These are phyloP conservation scores for Russula earlei DNA, from an alignment of 768 basidiomycete genomes.

Conservation along the genomic window DNA sequence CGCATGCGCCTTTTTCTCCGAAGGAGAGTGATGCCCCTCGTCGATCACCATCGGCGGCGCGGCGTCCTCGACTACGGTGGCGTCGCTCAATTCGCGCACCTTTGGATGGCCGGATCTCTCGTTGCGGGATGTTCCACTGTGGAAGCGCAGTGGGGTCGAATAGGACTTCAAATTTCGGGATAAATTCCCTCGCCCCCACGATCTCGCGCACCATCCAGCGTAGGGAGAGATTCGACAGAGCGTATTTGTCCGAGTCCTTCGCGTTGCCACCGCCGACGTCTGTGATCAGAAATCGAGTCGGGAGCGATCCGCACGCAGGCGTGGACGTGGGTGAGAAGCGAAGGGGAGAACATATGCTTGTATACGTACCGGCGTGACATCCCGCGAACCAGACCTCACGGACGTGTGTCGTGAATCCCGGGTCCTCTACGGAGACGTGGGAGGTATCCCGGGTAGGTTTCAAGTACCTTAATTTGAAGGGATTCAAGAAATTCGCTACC, in stretches of 20 bases:
- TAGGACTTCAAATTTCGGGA: not conserved
- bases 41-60: no score
- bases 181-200: not conserved
- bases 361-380: slow-evolving; percentile 3
- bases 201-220: slow-evolving; percentile 18
- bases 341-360: not conserved
- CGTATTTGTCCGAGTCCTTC: not conserved
- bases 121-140: not conserved
- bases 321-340: not conserved
- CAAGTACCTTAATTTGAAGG: not conserved
- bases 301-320: not conserved
- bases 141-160: not conserved
- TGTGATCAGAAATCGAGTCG: not conserved
- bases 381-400: no score
- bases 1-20: no score
- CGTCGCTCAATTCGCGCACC: no score
- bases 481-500: not conserved
- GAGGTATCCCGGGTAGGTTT: not conserved
- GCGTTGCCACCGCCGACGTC: slow-evolving; percentile 14
- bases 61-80: no score
- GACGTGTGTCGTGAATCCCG: not conserved
- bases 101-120: not conserved
- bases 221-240: slow-evolving; percentile 7
- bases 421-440: no score
- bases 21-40: no score